Evolutionary conservation across 108 stramenopile genomes (phyloP), one percentile per base, ranked within the genome.

Genomic region (Conticribra weissflogii): DNA sequence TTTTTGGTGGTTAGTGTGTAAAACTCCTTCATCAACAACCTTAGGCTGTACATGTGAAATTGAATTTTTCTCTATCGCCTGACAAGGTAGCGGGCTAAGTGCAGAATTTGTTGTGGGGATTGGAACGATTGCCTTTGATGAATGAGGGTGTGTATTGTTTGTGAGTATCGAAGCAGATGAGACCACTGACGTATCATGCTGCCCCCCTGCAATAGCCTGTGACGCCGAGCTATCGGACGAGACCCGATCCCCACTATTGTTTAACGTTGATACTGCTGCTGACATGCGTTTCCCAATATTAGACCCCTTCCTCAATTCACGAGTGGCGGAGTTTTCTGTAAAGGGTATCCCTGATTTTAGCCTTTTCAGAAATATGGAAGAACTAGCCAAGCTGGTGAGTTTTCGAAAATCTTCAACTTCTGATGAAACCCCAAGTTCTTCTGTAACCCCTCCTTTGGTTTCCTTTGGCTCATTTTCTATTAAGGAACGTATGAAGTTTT

Each of bases 251-350:
- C 61, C 63, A 16, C 22, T 49, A 44, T 65, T 71, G 19, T 52
- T 63, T 29, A 88, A 52, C 0, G 87, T 79, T 3, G 86, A 85
- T 16, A 91, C 65, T 2, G 90, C 86, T 0, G 87, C 85, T 54
- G 86, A 82, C 90, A 91, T 91, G 24, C 78, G 74, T 50, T 91
- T 91, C 33, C 87, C 87, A 8, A 88, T 81, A 34, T 66, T 76
- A 1, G 77, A 67, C 53, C 90, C 90, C 46, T 83, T 54, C 27
- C 90, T 75, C 44, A 91, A 33, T 12, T 65, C 71, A 25, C 71
- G 50, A 5, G 17, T 25, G 63, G 71, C 44, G 28, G 52, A 16
- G 32, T 3, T 69, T 32, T 69, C 68, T 23, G 17, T 0, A 16
- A 25, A 54, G 14, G 48, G 31, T 25, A 44, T 44, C 28, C 19